These are phyloP conservation scores for Trametes elegans DNA, from an alignment of 768 basidiomycete species.

Conservation along the genomic window DNA sequence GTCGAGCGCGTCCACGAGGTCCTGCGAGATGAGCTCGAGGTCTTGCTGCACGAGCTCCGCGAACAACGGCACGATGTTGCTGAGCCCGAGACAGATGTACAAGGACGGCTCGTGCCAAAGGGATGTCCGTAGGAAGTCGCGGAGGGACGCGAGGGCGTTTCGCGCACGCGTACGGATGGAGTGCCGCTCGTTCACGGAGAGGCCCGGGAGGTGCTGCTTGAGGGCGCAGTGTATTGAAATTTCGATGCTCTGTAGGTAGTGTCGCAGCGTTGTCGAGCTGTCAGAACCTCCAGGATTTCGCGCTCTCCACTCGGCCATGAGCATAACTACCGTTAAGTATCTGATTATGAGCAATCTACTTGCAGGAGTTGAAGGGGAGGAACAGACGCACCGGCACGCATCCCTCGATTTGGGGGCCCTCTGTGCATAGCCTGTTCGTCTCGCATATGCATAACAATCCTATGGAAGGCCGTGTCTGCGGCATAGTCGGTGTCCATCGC, in stretches of 20 bases:
- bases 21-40: constrained; percentile 2
- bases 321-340: neutral
- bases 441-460: constrained; percentile 8
- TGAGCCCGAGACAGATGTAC: constrained; percentile 12
- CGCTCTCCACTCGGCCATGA: constrained; percentile 12
- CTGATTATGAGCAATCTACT: neutral
- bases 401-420: neutral
- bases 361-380: no score
- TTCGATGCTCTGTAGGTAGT: constrained; percentile 14
- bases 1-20: constrained; percentile 7
- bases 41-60: constrained; percentile 7
- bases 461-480: constrained; percentile 7
- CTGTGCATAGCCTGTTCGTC: neutral
- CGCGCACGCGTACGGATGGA: neutral
- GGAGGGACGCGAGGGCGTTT: neutral
- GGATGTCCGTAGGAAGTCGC: constrained; percentile 5
- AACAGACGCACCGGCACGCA: constrained; percentile 1
- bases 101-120: constrained; percentile 12
- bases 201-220: neutral
- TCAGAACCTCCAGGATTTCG: constrained; percentile 4
- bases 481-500: neutral
- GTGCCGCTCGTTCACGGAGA: neutral
- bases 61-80: constrained; percentile 11
- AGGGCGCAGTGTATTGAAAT: constrained; percentile 1
- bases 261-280: constrained; percentile 5